Conservation (phyloP, 805 yeast genomes). For the Metschnikowia dekortorum region DNA sequence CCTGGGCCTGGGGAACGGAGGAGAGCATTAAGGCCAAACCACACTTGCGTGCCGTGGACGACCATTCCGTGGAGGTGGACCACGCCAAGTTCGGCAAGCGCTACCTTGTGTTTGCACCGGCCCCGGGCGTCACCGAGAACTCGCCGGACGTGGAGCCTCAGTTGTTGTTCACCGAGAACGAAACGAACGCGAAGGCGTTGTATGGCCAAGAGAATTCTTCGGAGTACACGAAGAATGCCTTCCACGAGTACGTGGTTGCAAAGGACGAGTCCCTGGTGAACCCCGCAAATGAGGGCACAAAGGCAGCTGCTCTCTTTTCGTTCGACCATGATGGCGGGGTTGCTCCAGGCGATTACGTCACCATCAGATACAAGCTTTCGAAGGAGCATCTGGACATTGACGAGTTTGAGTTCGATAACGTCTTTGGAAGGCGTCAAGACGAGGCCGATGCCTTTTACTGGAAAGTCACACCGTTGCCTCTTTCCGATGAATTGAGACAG, state of each 20-base stretch:
- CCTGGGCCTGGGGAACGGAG: slow-evolving; percentile 86
- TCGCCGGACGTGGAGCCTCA: slow-evolving; percentile 69
- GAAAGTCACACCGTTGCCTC: slow-evolving; percentile 81
- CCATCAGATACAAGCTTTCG: slow-evolving; percentile 72
- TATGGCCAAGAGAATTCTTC: slow-evolving; percentile 60
- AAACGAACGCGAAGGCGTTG: slow-evolving; percentile 67
- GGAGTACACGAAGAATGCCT: slow-evolving; percentile 77
- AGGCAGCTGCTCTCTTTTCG: slow-evolving; percentile 77
- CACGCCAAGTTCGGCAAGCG: slow-evolving; percentile 69
- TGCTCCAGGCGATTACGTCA: slow-evolving; percentile 83
- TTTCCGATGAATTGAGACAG: slow-evolving; percentile 70
- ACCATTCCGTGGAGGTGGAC: slow-evolving; percentile 51
- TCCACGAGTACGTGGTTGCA: slow-evolving; percentile 75
- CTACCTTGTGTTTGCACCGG: slow-evolving; percentile 67
- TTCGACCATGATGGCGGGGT: slow-evolving; percentile 75
- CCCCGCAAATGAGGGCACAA: slow-evolving; percentile 71
- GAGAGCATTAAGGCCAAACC: slow-evolving; percentile 49
- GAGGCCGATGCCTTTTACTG: slow-evolving; percentile 94
- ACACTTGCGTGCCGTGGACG: slow-evolving; percentile 36
- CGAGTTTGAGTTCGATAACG: slow-evolving; percentile 67
- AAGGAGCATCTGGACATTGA: slow-evolving; percentile 46
- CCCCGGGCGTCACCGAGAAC: slow-evolving; percentile 65
- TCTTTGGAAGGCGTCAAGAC: slow-evolving; percentile 65
- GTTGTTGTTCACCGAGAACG: slow-evolving; percentile 83
- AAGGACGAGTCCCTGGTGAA: slow-evolving; percentile 59